Evolutionary conservation across 192 early-diverging fungal genomes (phyloP).

Genomic region (Pilaira anomala): DNA sequence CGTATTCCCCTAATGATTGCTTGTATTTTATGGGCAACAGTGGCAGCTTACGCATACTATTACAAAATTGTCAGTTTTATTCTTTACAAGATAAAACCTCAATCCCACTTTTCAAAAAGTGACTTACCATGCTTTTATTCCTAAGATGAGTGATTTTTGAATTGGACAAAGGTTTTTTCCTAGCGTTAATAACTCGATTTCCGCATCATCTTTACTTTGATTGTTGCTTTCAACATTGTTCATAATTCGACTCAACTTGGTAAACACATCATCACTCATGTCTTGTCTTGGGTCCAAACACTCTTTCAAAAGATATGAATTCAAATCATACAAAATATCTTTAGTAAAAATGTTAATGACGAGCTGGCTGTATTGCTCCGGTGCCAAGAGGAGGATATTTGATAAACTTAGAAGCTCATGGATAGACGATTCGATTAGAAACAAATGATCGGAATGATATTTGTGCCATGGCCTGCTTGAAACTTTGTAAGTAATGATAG

Average conservation of each 20-base stretch:
- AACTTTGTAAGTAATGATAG: conserved; percentile 16
- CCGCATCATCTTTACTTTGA: conserved; percentile 16
- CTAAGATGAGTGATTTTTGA: conserved; percentile 15
- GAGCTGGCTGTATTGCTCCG: conserved; percentile 13
- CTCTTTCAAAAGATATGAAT: conserved; percentile 13
- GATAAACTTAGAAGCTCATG: conserved; percentile 10
- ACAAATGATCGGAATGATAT: conserved; percentile 11
- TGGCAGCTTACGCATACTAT: conserved; percentile 18
- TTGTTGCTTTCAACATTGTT: conserved; percentile 14
- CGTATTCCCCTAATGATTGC: conserved; percentile 19
- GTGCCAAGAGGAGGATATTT: conserved; percentile 9
- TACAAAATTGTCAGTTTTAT: neutral
- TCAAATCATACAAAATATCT: conserved; percentile 5
- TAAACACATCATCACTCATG: conserved; percentile 14
- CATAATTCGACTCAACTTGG: conserved; percentile 8
- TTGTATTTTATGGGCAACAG: conserved; percentile 13
- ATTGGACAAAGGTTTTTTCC: conserved; percentile 13
- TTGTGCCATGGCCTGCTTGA: conserved; percentile 12
- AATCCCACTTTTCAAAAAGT: conserved; percentile 15
- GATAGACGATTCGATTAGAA: conserved; percentile 17
- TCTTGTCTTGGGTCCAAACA: conserved; percentile 2
- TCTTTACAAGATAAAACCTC: too few relatives aligned
- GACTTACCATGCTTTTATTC: conserved; percentile 15
- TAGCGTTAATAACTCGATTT: conserved; percentile 10
- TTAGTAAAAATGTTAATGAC: conserved; percentile 15